These are phyloP conservation scores for Scenedesmus sp. DNA, from an alignment of 163 green algal genomes.

Conservation along the genomic window DNA sequence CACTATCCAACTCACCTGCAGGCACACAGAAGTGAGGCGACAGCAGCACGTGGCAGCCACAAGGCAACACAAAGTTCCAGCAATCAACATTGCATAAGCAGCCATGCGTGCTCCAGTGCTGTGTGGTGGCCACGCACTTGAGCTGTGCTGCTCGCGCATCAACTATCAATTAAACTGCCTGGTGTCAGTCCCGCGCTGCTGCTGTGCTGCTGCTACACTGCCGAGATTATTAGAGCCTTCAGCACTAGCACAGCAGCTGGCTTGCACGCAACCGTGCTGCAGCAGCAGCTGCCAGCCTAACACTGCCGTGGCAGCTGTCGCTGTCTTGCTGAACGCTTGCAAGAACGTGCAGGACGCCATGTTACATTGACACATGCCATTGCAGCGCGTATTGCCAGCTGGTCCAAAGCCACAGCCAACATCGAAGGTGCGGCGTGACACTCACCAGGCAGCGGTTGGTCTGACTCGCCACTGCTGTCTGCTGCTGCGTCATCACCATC, in stretches of 20 bases:
- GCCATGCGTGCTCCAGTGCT: too few relatives aligned
- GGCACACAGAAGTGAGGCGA: not conserved
- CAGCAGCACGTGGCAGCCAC: not conserved
- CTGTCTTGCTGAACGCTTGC: not conserved
- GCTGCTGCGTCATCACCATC: conserved; percentile 38
- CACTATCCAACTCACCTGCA: conserved; percentile 54
- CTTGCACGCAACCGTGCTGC: not conserved
- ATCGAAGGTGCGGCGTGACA: not conserved
- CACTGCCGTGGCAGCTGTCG: conserved; percentile 28
- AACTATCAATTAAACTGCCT: too few relatives aligned
- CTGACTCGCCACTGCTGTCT: conserved; percentile 50
- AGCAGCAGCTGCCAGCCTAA: too few relatives aligned
- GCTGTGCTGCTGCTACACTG: not conserved
- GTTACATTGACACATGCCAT: not conserved
- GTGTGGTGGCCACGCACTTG: too few relatives aligned
- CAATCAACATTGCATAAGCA: not conserved
- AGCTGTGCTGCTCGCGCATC: not conserved
- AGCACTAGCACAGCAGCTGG: not conserved
- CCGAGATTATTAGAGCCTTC: not conserved
- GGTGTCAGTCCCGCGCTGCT: too few relatives aligned
- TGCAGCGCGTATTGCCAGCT: conserved; percentile 41
- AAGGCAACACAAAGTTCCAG: not conserved
- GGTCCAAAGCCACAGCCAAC: not conserved
- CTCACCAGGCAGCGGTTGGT: conserved; percentile 58
- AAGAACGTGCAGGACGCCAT: not conserved